A percentile compares a stretch with the other conserved stretches of the same genome.
Evolutionary conservation across 768 basidiomycete genomes (phyloP).

Genomic region (Amanita phalloides): DNA sequence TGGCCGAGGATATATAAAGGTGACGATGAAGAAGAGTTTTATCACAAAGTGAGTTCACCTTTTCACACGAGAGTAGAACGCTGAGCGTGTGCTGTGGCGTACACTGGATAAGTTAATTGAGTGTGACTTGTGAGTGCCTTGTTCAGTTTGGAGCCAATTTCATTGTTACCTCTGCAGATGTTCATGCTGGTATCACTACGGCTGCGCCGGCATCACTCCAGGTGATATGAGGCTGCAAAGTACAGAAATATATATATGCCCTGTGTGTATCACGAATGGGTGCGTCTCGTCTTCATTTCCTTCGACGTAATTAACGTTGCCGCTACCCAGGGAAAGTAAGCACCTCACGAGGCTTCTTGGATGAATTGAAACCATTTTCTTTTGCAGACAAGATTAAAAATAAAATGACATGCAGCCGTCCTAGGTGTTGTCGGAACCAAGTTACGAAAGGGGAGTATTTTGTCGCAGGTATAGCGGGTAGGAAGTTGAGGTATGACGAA

Average conservation of each 20-base stretch:
- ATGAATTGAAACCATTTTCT: neutral
- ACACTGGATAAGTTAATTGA: conserved; percentile 15
- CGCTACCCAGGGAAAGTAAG: neutral
- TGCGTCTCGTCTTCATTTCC: conserved; percentile 13
- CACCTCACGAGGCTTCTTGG: neutral
- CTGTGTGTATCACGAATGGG: conserved; percentile 24
- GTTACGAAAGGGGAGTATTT: conserved; percentile 14
- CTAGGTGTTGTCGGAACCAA: conserved; percentile 15
- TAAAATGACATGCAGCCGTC: conserved; percentile 13
- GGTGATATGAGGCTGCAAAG: conserved; percentile 25
- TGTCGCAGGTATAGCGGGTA: conserved; percentile 25
- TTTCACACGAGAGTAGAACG: neutral
- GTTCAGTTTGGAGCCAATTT: neutral
- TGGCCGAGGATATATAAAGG: conserved; percentile 17
- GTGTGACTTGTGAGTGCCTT: conserved; percentile 15
- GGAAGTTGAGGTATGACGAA: conserved; percentile 15
- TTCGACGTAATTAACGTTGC: neutral
- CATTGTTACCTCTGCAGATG: conserved; percentile 18
- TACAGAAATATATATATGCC: conserved; percentile 27
- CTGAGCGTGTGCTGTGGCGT: neutral
- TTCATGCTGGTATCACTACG: conserved; percentile 39
- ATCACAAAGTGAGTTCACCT: conserved; percentile 17
- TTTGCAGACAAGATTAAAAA: conserved; percentile 1
- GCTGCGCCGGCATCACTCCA: conserved; percentile 30
- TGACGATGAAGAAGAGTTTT: conserved; percentile 17